Percentiles rank a stretch among this genome's conserved stretches.
Conservation (phyloP, 352 stramenopile genomes). For the Pythium monospermum region DNA sequence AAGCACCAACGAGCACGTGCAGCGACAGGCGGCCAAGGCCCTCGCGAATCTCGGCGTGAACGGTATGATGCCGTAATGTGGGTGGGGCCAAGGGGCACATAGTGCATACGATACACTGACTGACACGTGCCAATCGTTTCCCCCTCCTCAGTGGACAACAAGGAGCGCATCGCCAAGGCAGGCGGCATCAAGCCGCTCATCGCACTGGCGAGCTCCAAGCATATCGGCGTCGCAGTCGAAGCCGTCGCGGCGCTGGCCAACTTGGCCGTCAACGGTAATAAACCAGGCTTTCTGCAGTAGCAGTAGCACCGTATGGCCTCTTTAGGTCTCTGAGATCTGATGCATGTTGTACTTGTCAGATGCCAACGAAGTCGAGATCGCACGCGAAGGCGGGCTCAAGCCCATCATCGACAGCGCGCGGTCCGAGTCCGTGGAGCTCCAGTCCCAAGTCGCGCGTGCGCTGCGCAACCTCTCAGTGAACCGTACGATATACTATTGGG, state of each 20-base stretch:
- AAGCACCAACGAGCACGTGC: slow-evolving; percentile 83
- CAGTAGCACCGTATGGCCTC: background rate
- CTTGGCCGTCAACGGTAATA: slow-evolving; percentile 91
- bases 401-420: slow-evolving; percentile 86
- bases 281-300: background rate
- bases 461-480: slow-evolving; percentile 93
- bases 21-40: slow-evolving; percentile 91
- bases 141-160: slow-evolving; percentile 93
- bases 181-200: slow-evolving; percentile 88
- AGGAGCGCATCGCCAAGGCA: slow-evolving; percentile 88
- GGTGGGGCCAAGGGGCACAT: too few species aligned
- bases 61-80: slow-evolving; percentile 27
- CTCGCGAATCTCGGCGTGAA: slow-evolving; percentile 93
- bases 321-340: background rate
- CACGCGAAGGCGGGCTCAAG: slow-evolving; percentile 79
- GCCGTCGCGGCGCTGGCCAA: slow-evolving; percentile 93
- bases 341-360: slow-evolving; percentile 47
- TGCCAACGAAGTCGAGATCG: slow-evolving; percentile 91
- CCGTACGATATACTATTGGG: slow-evolving; percentile 37
- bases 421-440: slow-evolving; percentile 79
- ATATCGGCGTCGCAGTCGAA: slow-evolving; percentile 85
- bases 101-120: too few species aligned
- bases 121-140: too few species aligned
- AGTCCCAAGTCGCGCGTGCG: slow-evolving; percentile 86
- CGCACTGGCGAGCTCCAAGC: slow-evolving; percentile 68